Evolutionary conservation across 345 rosid genomes (phyloP), one percentile per base, ranked within the genome.

Genomic region (Hypericum androsaemum): DNA sequence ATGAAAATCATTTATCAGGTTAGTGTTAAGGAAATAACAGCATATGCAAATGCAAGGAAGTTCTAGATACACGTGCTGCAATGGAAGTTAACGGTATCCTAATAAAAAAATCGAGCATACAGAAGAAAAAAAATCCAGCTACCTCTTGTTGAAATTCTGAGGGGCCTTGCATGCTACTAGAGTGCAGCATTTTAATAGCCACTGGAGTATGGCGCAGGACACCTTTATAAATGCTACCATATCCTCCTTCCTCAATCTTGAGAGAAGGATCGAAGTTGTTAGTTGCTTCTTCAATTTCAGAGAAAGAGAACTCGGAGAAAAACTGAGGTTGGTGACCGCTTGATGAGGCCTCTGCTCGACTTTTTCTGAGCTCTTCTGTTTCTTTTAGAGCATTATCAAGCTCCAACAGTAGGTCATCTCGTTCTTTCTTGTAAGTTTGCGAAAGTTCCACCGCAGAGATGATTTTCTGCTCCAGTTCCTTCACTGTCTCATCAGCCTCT

Each of bases 201-300:
- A 82, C 97, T 41, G 62, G 71, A 6, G 80, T 79, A 58, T 80
- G 83, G 39, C 74, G 75, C 60, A 89, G 78, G 12, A 60, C 7
- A 50, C 90, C 90, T 64, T 67, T 71, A 59, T 82, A 86, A 61
- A 86, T 79, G 76, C 80, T 86, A 45, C 95, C 97, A 68, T 82
- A 89, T 39, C 94, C 94, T 12, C 97, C 97, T 80, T 86, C 94
- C 37, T 90, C 97, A 52, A 89, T 84, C 77, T 82, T 86, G 67
- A 67, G 58, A 47, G 82, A 73, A 11, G 74, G 74, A 64, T 84
- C 81, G 64, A 86, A 86, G 47, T 74, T 75, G 45, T 32, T 40
- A 52, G 95, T 80, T 41, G 95, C 97, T 63, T 76, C 82, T 68
- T 75, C 60, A 47, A 86, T 74, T 72, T 89, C 97, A 37, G 80